Conservation (phyloP, 345 rosid species). For the Psidium guajava region DNA sequence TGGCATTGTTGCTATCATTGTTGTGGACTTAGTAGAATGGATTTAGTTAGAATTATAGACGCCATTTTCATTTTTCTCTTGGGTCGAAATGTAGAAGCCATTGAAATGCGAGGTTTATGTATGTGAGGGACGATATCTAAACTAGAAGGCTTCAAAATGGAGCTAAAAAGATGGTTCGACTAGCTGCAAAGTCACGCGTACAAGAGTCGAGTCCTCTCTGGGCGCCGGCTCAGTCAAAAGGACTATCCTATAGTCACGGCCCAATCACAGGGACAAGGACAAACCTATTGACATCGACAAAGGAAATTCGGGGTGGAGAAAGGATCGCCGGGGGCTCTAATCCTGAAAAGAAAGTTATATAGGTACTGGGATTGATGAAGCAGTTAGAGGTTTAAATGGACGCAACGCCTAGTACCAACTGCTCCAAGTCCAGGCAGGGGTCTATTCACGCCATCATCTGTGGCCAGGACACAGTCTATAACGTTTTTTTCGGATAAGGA, state of each 20-base stretch:
- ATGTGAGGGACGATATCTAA: no score
- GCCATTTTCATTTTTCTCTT: not conserved
- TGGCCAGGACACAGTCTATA: not conserved
- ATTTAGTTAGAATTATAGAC: not conserved
- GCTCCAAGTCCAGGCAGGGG: not conserved
- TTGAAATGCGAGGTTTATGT: no score
- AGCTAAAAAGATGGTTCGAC: no score
- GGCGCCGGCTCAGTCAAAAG: no score
- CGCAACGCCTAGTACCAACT: not conserved
- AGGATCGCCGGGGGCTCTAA: not conserved
- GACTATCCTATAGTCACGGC: no score
- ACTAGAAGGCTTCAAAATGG: no score
- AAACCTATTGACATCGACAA: no score
- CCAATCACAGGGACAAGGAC: no score
- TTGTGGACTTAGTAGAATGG: not conserved
- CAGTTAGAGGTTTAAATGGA: not conserved
- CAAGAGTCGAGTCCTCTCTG: no score
- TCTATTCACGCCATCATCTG: not conserved
- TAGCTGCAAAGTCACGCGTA: no score
- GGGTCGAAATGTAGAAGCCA: no score
- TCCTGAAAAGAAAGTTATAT: not conserved
- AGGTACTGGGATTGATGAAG: not conserved
- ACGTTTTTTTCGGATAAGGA: not conserved
- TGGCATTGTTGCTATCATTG: not conserved
- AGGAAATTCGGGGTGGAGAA: no score